Evolutionary conservation across 768 basidiomycete genomes (phyloP).

Genomic region (Pleurotus giganteus): DNA sequence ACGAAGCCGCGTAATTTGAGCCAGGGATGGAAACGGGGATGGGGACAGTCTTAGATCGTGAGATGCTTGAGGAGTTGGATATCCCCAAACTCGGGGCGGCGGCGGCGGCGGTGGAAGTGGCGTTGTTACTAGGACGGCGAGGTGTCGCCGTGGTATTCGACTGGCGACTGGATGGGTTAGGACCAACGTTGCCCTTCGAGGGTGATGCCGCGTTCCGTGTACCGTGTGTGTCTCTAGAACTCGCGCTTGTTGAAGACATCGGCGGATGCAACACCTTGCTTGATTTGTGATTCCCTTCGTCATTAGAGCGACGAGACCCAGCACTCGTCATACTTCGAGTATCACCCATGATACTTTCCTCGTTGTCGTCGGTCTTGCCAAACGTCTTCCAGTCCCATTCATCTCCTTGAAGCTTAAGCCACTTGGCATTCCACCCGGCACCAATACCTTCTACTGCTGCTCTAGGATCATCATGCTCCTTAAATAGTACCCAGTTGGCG

Average conservation of each 20-base stretch:
- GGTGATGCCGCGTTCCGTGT: neutral
- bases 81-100: conserved; percentile 19
- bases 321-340: conserved; percentile 50
- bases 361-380: conserved; percentile 37
- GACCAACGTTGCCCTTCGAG: conserved; percentile 4
- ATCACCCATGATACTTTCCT: conserved; percentile 35
- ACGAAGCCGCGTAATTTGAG: conserved; percentile 28
- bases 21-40: conserved; percentile 34
- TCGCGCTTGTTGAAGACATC: conserved; percentile 18
- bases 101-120: conserved; percentile 20
- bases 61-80: conserved; percentile 22
- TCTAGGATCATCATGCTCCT: conserved; percentile 66
- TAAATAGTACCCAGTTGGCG: conserved; percentile 72
- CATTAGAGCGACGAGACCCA: conserved; percentile 38
- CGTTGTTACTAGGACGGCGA: conserved; percentile 16
- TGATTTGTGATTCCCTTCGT: conserved; percentile 28
- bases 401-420: conserved; percentile 43
- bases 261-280: conserved; percentile 19
- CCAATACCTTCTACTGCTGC: conserved; percentile 65
- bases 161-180: conserved; percentile 15
- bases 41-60: conserved; percentile 39
- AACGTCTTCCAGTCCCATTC: conserved; percentile 77
- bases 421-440: conserved; percentile 63
- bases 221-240: conserved; percentile 14
- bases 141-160: conserved; percentile 1